phyloP scores from a whole-genome alignment of 1,284 basidiomycete species.

The Mycosarcoma mackinlayi region DNA sequence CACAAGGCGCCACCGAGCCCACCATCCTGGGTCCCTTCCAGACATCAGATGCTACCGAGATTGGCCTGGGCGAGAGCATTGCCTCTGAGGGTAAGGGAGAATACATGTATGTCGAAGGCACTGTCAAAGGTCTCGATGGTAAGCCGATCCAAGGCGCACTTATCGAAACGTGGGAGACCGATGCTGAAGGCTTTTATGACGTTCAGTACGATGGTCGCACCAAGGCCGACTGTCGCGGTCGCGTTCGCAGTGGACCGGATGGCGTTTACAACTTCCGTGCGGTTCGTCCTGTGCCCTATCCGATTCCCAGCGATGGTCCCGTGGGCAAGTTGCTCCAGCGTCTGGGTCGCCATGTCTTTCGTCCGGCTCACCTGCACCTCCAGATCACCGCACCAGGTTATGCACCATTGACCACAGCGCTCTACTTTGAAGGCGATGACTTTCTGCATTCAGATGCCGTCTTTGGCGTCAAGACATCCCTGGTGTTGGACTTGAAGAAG shows the following conservation, averaged over 20 bases:
- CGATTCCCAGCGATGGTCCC: conserved; percentile 77
- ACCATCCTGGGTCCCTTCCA: conserved; percentile 87
- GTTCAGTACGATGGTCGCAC: conserved; percentile 75
- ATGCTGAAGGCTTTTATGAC: conserved; percentile 75
- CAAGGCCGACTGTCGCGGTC: conserved; percentile 81
- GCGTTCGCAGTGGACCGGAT: conserved; percentile 75
- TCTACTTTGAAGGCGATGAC: conserved; percentile 79
- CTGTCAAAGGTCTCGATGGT: conserved; percentile 76
- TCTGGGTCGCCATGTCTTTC: conserved; percentile 79
- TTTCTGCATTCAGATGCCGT: conserved; percentile 79
- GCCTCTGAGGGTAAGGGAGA: conserved; percentile 84
- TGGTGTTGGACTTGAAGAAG: conserved; percentile 37
- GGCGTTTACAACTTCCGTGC: conserved; percentile 80
- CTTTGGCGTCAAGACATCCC: conserved; percentile 77
- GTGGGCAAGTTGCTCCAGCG: conserved; percentile 76
- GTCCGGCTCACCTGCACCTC: conserved; percentile 75
- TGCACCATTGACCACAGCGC: conserved; percentile 78
- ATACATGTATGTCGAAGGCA: conserved; percentile 82
- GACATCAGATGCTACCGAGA: conserved; percentile 81
- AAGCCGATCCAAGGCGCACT: conserved; percentile 71
- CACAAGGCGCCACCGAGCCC: conserved; percentile 70
- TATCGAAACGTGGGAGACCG: conserved; percentile 77
- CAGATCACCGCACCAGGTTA: conserved; percentile 71
- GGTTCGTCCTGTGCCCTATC: conserved; percentile 79
- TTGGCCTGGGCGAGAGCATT: conserved; percentile 74